These are phyloP conservation scores for Tillandsia leiboldiana DNA, from an alignment of 176 grass and related monocot species.

Conservation along the genomic window DNA sequence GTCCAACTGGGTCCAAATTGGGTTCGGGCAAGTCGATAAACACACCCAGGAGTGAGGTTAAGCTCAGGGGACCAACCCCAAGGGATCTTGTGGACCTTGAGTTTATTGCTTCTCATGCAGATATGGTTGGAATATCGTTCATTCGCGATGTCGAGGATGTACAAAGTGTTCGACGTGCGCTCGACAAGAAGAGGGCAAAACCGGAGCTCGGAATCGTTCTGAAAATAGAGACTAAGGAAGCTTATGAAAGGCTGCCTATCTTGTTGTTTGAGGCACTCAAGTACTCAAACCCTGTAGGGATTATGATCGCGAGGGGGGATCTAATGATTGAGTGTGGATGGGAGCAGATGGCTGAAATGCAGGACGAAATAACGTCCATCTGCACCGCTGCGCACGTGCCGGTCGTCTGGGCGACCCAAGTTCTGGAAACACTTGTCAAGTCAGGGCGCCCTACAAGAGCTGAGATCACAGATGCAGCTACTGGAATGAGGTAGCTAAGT, in stretches of 20 bases:
- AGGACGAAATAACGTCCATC: conserved; percentile 10
- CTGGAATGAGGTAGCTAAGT: conserved; percentile 3
- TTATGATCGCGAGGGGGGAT: conserved; percentile 21
- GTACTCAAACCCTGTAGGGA: conserved; percentile 6
- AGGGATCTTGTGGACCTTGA: conserved; percentile 20
- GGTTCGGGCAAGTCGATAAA: conserved; percentile 20
- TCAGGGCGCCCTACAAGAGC: conserved; percentile 13
- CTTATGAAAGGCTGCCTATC: conserved; percentile 6
- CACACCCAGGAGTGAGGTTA: conserved; percentile 15
- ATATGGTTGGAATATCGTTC: conserved; percentile 21
- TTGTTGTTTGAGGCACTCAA: conserved; percentile 14
- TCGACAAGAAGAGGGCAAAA: conserved; percentile 8
- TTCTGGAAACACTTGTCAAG: conserved; percentile 20
- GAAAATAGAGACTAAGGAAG: conserved; percentile 11
- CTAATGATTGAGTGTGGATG: conserved; percentile 18
- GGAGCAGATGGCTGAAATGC: conserved; percentile 11
- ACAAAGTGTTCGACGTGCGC: background rate
- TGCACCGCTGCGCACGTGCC: conserved; percentile 15
- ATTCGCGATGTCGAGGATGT: conserved; percentile 14
- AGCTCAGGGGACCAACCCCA: conserved; percentile 1
- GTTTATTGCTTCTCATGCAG: conserved; percentile 14
- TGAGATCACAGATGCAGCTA: conserved; percentile 17
- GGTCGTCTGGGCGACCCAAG: conserved; percentile 16
- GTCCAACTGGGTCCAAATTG: conserved; percentile 18
- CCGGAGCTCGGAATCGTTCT: conserved; percentile 5